Percentiles rank a stretch among this genome's conserved stretches.
phyloP scores from a whole-genome alignment of 2,329 filamentous ascomycete genomes.

The Cordyceps fumosorosea region DNA sequence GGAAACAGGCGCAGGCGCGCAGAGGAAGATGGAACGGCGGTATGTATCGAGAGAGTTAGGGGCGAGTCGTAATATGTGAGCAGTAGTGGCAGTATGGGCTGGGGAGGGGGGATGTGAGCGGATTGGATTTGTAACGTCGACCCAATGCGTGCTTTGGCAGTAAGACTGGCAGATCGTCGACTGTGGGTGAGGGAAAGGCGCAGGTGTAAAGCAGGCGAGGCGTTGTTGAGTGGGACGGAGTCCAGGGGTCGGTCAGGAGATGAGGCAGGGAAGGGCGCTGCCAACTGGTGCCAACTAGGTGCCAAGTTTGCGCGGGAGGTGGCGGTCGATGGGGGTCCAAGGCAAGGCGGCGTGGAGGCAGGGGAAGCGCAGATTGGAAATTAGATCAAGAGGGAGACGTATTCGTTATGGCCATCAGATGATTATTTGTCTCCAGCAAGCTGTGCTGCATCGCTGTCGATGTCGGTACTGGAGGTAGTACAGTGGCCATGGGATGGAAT shows the following conservation, averaged over 20 bases:
- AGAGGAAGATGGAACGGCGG: background rate
- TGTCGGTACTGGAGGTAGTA: background rate
- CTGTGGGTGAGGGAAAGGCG: constrained; percentile 4
- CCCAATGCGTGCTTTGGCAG: background rate
- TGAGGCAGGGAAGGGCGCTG: background rate
- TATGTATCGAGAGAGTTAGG: background rate
- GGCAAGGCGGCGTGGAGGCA: background rate
- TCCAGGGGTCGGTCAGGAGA: constrained; percentile 6
- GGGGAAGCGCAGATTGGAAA: background rate
- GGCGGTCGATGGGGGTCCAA: background rate
- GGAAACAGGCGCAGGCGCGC: background rate
- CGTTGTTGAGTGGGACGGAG: background rate
- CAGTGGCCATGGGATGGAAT: background rate
- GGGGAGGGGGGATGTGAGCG: background rate
- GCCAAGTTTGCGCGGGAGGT: background rate
- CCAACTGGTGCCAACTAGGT: no score
- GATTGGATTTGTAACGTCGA: constrained; percentile 1
- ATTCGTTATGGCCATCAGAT: background rate
- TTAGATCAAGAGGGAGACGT: background rate
- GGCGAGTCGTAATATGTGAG: background rate
- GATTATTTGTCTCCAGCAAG: background rate
- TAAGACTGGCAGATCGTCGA: background rate
- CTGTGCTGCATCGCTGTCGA: background rate
- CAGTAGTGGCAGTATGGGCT: background rate
- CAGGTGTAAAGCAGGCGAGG: background rate